phyloP scores from a whole-genome alignment of 31 red algal species.

The Porphyra umbilicalis region DNA sequence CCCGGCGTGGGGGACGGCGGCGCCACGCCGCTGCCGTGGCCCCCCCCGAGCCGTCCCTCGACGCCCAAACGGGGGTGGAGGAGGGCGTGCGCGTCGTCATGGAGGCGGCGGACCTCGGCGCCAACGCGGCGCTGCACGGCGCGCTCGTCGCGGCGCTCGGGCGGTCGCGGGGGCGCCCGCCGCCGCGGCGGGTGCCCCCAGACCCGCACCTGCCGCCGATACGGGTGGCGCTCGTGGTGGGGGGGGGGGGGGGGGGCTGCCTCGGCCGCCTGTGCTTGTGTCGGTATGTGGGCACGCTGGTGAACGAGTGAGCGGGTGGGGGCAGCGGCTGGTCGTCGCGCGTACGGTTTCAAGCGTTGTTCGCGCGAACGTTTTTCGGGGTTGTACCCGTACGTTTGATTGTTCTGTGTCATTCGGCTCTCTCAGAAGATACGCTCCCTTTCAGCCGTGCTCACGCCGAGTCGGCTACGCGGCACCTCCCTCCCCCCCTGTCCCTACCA shows the following conservation, averaged over 20 bases:
- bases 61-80: background rate
- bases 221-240: background rate
- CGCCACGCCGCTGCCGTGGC: no score
- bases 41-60: background rate
- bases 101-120: background rate
- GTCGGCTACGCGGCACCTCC: no score
- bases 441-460: no score
- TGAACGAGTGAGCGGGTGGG: no score
- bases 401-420: no score
- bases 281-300: background rate
- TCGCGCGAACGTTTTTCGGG: no score
- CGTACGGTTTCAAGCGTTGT: no score
- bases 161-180: background rate
- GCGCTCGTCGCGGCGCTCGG: background rate
- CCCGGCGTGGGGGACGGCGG: background rate
- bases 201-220: background rate
- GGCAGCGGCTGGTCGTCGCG: no score
- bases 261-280: background rate
- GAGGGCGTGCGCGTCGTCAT: background rate
- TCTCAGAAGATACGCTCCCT: no score
- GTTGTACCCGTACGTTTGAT: no score
- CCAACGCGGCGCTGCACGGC: background rate
- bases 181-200: background rate
- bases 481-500: no score
- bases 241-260: background rate